These are phyloP conservation scores for Leishmania turanica DNA, from an alignment of 208 protist species.

Conservation along the genomic window DNA sequence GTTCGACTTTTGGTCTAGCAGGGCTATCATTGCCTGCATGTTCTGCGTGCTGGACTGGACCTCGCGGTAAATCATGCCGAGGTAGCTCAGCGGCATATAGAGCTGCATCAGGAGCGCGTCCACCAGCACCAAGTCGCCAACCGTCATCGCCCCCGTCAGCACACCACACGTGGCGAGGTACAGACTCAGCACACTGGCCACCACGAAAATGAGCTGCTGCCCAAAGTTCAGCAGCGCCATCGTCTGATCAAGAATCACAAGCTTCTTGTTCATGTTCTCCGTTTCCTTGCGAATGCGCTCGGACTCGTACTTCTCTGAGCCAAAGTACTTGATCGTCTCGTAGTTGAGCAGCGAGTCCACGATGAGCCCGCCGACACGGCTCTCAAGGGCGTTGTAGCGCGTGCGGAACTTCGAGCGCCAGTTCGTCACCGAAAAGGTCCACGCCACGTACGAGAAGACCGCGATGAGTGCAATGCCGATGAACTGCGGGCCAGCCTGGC, in stretches of 20 bases:
- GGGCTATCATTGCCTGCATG: conserved; percentile 94
- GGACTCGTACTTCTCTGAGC: conserved; percentile 83
- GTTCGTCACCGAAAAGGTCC: conserved; percentile 89
- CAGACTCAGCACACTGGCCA: conserved; percentile 76
- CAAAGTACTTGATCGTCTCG: conserved; percentile 96
- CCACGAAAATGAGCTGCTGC: conserved; percentile 93
- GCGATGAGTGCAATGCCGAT: conserved; percentile 83
- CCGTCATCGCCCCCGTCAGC: conserved; percentile 81
- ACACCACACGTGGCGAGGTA: conserved; percentile 89
- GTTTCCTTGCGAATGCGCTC: conserved; percentile 72
- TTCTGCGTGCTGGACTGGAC: conserved; percentile 93
- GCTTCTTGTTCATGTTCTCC: conserved; percentile 81
- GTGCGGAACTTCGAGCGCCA: conserved; percentile 89
- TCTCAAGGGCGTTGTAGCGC: conserved; percentile 92
- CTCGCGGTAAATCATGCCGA: conserved; percentile 96
- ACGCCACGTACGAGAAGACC: conserved; percentile 85
- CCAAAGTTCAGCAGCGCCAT: conserved; percentile 95
- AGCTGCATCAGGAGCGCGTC: conserved; percentile 95
- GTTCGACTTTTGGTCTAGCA: conserved; percentile 68
- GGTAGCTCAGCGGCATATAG: conserved; percentile 96
- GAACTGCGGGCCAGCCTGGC: conserved; percentile 81
- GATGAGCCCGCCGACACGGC: conserved; percentile 83
- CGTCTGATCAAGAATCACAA: conserved; percentile 82
- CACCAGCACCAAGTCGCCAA: conserved; percentile 95
- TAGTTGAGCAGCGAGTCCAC: conserved; percentile 96